Evolutionary conservation across 2,329 filamentous ascomycete genomes (phyloP).

Genomic region (Venturia asperata): DNA sequence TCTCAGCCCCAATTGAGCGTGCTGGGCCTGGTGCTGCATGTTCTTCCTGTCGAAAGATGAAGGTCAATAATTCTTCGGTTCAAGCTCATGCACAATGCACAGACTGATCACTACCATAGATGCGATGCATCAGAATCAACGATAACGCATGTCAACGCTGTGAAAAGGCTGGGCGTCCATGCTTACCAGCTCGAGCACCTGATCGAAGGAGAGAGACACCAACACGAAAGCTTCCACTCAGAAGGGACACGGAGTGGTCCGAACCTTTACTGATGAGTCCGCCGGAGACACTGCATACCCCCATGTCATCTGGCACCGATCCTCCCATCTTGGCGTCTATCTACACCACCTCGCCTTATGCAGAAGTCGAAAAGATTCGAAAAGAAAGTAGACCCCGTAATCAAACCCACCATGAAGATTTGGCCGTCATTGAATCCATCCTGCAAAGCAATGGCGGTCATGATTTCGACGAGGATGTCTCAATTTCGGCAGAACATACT

Average conservation of each 20-base stretch:
- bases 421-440: constrained; percentile 9
- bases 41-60: constrained; percentile 6
- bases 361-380: not conserved
- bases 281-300: constrained; percentile 3
- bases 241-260: constrained; percentile 1
- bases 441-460: not conserved
- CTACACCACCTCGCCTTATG: constrained; percentile 8
- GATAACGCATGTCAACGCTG: constrained; percentile 5
- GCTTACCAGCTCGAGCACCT: constrained; percentile 2
- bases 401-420: constrained; percentile 9
- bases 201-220: not conserved
- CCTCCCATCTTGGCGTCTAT: constrained; percentile 4
- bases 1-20: constrained; percentile 1
- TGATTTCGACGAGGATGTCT: not conserved
- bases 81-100: not conserved
- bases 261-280: constrained; percentile 13
- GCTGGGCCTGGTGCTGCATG: constrained; percentile 9
- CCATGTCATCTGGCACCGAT: not conserved
- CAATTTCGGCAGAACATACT: not conserved
- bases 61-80: no score
- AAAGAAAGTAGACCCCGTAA: constrained; percentile 1
- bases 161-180: constrained; percentile 7
- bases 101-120: not conserved
- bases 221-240: not conserved
- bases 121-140: constrained; percentile 12